Conservation (phyloP, 305 asterid genomes). For the Fraxinus dipetala region DNA sequence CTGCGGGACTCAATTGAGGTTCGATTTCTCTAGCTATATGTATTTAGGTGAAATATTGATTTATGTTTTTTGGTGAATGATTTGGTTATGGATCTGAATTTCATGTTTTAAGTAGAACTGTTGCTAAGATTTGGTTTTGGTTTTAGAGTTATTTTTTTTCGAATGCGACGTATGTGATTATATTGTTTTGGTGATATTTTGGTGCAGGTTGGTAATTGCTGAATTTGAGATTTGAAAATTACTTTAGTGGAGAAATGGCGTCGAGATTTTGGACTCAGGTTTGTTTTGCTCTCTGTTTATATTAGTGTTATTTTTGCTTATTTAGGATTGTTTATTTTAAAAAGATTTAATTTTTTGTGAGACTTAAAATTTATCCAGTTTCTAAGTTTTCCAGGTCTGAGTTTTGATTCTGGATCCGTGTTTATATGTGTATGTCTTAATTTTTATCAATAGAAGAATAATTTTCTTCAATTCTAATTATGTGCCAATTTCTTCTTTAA, state of each 20-base stretch:
- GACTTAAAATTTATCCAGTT: neutral
- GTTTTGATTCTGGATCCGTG: neutral
- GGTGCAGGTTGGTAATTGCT: neutral
- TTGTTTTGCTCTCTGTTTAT: neutral
- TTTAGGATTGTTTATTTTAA: neutral
- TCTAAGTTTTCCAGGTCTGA: neutral
- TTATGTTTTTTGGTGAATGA: neutral
- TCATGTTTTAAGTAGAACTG: neutral
- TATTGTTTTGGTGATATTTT: neutral
- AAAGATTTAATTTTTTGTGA: neutral
- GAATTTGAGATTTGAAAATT: neutral
- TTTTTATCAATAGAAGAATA: neutral
- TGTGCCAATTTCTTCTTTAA: neutral
- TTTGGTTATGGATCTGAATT: neutral
- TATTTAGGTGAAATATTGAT: neutral
- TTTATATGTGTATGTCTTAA: neutral
- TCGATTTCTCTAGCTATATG: neutral
- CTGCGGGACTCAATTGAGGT: neutral
- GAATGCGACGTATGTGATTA: neutral
- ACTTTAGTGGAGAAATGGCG: constrained; percentile 27
- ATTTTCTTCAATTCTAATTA: neutral
- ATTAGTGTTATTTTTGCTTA: neutral
- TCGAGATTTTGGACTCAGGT: constrained; percentile 41
- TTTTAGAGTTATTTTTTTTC: neutral
- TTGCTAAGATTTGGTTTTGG: neutral